Conservation (phyloP, 768 basidiomycete species). For the Psilocybe tampanensis region DNA sequence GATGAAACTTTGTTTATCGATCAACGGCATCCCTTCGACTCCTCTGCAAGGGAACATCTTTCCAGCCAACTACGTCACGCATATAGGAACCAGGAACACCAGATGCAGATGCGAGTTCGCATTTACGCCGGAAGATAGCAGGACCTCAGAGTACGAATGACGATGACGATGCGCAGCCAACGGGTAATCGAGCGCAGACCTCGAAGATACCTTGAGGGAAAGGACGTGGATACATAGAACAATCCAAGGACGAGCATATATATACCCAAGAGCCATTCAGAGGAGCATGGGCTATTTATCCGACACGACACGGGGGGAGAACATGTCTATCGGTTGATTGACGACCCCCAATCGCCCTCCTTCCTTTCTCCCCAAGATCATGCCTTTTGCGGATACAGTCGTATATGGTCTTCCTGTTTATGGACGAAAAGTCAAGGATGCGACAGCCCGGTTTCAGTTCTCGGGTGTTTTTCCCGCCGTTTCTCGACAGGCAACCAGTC, state of each 20-base stretch:
- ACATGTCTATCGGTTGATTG: neutral
- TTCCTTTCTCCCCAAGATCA: constrained; percentile 3
- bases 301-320: neutral
- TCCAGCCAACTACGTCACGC: neutral
- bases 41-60: neutral
- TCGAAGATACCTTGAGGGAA: too few species aligned
- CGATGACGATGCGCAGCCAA: neutral
- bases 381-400: neutral
- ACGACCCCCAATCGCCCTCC: neutral
- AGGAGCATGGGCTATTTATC: neutral
- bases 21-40: neutral
- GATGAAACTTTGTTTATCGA: neutral
- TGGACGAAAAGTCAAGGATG: neutral
- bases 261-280: neutral
- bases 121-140: neutral
- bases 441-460: neutral
- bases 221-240: neutral
- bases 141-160: neutral
- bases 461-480: neutral
- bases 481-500: neutral
- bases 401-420: neutral
- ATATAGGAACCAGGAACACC: neutral
- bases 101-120: neutral
- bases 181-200: too few species aligned
- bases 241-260: neutral